Evolutionary conservation across 805 yeast genomes (phyloP), one percentile per base, ranked within the genome.

Genomic region (Priceomyces fermenticarens): DNA sequence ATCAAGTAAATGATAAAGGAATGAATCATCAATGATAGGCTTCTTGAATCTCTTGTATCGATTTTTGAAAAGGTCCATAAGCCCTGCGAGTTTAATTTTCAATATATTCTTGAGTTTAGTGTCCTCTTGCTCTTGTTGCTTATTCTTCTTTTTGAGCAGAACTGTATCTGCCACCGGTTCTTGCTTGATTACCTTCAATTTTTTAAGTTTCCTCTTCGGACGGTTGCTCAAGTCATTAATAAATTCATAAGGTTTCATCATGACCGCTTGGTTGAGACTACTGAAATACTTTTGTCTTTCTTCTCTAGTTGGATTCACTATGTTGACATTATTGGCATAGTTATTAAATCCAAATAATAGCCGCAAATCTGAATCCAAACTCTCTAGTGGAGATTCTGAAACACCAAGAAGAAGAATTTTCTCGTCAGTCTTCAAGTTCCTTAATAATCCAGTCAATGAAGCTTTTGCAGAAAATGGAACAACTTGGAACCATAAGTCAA

Each of bases 21-120:
- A 69, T 12, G 74, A 67, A 47, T 89, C 97, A 42, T 91, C 98
- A 42, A 93, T 79, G 0, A 86, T 73, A 0, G 99, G 98, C 54
- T 90, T 93, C 53, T 83, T 84, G 69, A 93, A 93, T 41, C 96
- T 71, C 54, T 88, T 88, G 59, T 91, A 93, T 36, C 97, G 73
- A 43, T 71, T 80, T 58, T 90, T 89, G 69, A 91, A 85, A 15
- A 87, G 64, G 48, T 93, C 98, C 93, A 93, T 86, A 31, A 93
- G 65, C 0, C 87, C 90, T 4, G 95, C 83, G 25, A 93, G 70
- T 60, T 86, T 89, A 43, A 93, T 80, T 61, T 91, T 93, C 42
- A 93, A 66, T 11, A 86, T 73, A 58, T 91, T 91, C 58, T 89
- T 89, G 44, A 91, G 67, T 52, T 85, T 81, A 72, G 88, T 83